phyloP scores from a whole-genome alignment of 345 rosid species.

The Hevea brasiliensis region DNA sequence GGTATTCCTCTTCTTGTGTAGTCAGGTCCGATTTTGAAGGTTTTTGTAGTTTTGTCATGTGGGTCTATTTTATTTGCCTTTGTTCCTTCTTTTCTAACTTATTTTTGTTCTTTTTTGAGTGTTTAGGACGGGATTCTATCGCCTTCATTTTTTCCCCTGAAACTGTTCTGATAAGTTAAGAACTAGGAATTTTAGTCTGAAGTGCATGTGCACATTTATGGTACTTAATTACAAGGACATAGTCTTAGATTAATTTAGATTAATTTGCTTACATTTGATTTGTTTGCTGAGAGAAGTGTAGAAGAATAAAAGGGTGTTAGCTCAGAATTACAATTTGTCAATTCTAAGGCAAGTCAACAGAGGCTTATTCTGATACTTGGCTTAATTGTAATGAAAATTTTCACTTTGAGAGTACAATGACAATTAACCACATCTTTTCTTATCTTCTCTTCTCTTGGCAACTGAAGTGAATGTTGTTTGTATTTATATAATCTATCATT shows the following conservation, averaged over 20 bases:
- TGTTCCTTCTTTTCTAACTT: not conserved
- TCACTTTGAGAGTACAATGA: not conserved
- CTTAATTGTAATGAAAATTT: not conserved
- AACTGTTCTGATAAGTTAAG: not conserved
- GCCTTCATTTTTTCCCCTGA: not conserved
- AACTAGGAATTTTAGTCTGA: not conserved
- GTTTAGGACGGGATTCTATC: no score
- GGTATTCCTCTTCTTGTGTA: conserved; percentile 15
- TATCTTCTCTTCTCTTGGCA: not conserved
- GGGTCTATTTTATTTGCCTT: not conserved
- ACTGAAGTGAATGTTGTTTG: not conserved
- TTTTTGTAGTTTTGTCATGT: conserved; percentile 10
- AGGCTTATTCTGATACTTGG: not conserved
- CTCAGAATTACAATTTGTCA: not conserved
- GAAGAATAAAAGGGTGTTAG: not conserved
- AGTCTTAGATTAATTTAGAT: not conserved
- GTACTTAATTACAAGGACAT: not conserved
- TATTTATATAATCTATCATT: not conserved
- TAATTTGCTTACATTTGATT: not conserved
- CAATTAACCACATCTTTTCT: not conserved
- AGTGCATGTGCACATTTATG: not conserved
- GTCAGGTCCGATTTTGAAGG: conserved; percentile 6
- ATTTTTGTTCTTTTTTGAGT: not conserved
- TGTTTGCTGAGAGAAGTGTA: not conserved
- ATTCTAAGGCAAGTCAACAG: not conserved